These are phyloP conservation scores for Cystobasidium onofrii DNA, from an alignment of 768 basidiomycete genomes.

Conservation along the genomic window DNA sequence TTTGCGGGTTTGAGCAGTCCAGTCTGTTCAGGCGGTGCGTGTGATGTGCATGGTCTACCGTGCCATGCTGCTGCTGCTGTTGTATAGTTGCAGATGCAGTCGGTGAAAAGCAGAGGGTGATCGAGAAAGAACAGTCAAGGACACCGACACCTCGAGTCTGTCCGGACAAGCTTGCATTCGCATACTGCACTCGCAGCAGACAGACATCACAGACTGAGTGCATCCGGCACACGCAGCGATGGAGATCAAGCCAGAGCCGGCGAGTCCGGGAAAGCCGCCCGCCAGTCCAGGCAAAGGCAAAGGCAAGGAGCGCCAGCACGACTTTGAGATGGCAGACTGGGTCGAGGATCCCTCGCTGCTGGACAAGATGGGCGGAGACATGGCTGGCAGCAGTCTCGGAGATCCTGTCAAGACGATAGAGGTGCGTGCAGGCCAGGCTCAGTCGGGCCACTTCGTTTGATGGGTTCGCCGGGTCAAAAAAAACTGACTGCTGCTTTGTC, in stretches of 20 bases:
- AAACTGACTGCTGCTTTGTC: neutral
- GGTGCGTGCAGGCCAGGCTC: too few species aligned
- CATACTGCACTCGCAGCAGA: too few species aligned
- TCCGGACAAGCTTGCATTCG: too few species aligned
- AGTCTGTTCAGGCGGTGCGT: neutral
- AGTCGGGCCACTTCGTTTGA: too few species aligned
- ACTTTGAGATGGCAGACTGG: conserved; percentile 30
- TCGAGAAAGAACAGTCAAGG: neutral
- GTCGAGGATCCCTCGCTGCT: conserved; percentile 16
- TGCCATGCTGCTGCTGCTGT: neutral
- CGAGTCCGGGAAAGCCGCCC: conserved; percentile 5
- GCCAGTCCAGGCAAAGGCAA: conserved; percentile 20
- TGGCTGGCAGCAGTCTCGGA: neutral
- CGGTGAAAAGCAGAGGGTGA: neutral
- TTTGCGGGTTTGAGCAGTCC: neutral
- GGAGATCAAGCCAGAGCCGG: conserved; percentile 1
- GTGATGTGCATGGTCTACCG: neutral
- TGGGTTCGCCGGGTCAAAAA: neutral
- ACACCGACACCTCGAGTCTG: too few species aligned
- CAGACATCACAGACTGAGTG: neutral
- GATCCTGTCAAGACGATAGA: conserved; percentile 31
- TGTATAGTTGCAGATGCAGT: neutral
- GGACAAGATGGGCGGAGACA: conserved; percentile 20
- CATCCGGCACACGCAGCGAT: neutral
- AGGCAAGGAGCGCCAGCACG: neutral